phyloP scores from a whole-genome alignment of 768 basidiomycete genomes.

The Suillus occidentalis region DNA sequence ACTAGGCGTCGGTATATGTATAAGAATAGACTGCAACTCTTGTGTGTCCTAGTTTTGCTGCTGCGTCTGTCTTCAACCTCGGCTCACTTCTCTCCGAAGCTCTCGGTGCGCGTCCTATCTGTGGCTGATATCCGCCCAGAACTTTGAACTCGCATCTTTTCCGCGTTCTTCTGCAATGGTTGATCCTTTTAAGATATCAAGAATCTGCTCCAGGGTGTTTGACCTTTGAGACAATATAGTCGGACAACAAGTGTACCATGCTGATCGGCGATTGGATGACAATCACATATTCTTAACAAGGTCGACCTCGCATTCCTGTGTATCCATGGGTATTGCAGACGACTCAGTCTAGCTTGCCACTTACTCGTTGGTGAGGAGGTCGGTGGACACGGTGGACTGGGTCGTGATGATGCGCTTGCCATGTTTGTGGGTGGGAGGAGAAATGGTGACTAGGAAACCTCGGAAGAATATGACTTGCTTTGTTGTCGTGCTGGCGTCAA shows the following conservation, averaged over 20 bases:
- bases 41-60: too few species aligned
- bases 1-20: too few species aligned
- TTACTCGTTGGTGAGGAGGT: not conserved
- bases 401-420: not conserved
- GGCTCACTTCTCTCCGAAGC: too few species aligned
- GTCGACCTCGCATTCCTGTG: not conserved
- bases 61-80: too few species aligned
- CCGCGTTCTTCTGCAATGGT: not conserved
- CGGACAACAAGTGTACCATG: too few species aligned
- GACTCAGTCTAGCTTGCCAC: not conserved
- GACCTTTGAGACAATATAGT: not conserved
- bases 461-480: not conserved
- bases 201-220: not conserved
- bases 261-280: not conserved
- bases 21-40: too few species aligned
- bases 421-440: not conserved
- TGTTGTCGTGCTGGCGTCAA: not conserved
- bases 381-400: not conserved
- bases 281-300: not conserved
- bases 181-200: not conserved
- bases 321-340: not conserved
- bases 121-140: not conserved
- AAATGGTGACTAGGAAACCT: not conserved
- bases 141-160: not conserved
- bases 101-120: too few species aligned